Conservation (phyloP, 2,329 filamentous ascomycete genomes). For the Penicillium sp. region DNA sequence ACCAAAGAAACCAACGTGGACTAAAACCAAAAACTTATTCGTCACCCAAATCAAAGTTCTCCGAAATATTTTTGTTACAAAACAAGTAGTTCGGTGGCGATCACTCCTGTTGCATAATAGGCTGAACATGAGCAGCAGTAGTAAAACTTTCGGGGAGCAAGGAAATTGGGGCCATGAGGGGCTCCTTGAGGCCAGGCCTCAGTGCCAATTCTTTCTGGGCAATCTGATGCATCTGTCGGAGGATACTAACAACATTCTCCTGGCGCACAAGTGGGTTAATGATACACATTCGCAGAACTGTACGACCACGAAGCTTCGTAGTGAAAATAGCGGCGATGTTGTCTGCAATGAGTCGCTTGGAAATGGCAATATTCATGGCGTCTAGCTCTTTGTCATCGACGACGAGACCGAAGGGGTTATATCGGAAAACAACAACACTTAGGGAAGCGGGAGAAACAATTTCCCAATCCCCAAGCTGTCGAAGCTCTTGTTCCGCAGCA, state of each 20-base stretch:
- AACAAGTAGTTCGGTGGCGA: background rate
- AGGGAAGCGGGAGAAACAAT: background rate
- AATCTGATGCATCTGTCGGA: background rate
- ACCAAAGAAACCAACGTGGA: too few relatives aligned
- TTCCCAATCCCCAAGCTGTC: background rate
- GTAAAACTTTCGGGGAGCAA: background rate
- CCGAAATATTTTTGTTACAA: background rate
- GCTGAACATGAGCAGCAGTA: background rate
- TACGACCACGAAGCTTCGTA: conserved; percentile 1
- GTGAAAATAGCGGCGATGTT: conserved; percentile 8
- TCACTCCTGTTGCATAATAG: background rate
- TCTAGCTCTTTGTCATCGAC: background rate
- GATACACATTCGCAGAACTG: conserved; percentile 1
- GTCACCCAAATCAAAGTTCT: background rate
- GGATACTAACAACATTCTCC: background rate
- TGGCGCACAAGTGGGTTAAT: conserved; percentile 3
- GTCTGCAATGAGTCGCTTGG: background rate
- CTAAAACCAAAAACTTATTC: too few relatives aligned
- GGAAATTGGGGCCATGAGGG: background rate
- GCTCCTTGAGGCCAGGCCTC: background rate
- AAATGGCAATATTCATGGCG: conserved; percentile 1
- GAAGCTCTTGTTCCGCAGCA: background rate
- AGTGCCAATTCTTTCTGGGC: background rate
- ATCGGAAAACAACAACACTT: conserved; percentile 1
- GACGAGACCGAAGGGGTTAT: background rate